Conservation (phyloP, 2,329 filamentous ascomycete genomes). For the Penicillium sp. region DNA sequence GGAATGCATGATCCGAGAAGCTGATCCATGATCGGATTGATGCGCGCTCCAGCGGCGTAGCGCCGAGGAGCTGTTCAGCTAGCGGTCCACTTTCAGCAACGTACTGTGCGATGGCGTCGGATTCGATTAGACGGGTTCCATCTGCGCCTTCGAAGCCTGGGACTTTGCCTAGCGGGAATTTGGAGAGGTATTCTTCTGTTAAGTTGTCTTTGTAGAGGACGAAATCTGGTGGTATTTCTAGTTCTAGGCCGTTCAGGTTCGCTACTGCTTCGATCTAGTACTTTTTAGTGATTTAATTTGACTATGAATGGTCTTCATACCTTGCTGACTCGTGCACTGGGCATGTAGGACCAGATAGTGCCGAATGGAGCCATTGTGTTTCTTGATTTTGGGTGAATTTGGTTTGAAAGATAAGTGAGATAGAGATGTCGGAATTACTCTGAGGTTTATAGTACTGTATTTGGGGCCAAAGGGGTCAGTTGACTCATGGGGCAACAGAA, state of each 20-base stretch:
- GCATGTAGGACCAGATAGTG: slow-evolving; percentile 22
- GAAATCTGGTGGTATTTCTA: slow-evolving; percentile 37
- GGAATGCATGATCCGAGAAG: slow-evolving; percentile 39
- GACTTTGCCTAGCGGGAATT: slow-evolving; percentile 55
- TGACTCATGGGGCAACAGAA: neutral
- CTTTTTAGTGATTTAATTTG: neutral
- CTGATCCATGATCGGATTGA: slow-evolving; percentile 49
- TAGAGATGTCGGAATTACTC: neutral
- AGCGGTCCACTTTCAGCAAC: slow-evolving; percentile 48
- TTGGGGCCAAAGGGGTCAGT: neutral
- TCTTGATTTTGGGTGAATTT: neutral
- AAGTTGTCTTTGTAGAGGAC: slow-evolving; percentile 45
- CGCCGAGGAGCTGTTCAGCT: slow-evolving; percentile 47
- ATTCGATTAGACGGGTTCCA: slow-evolving; percentile 49
- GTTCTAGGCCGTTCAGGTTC: slow-evolving; percentile 38
- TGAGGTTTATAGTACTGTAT: neutral
- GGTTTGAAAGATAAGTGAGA: too few species aligned
- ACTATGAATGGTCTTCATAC: neutral
- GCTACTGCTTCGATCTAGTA: slow-evolving; percentile 31
- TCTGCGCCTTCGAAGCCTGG: slow-evolving; percentile 51
- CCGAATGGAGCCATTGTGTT: slow-evolving; percentile 26
- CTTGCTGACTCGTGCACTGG: slow-evolving; percentile 25
- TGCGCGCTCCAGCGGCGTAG: slow-evolving; percentile 42
- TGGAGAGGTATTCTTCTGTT: slow-evolving; percentile 48
- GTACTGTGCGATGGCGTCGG: slow-evolving; percentile 50